Percentiles rank a stretch among this genome's conserved stretches.
Evolutionary conservation across 257 asterid species (phyloP).

Genomic region (Petrea volubilis): DNA sequence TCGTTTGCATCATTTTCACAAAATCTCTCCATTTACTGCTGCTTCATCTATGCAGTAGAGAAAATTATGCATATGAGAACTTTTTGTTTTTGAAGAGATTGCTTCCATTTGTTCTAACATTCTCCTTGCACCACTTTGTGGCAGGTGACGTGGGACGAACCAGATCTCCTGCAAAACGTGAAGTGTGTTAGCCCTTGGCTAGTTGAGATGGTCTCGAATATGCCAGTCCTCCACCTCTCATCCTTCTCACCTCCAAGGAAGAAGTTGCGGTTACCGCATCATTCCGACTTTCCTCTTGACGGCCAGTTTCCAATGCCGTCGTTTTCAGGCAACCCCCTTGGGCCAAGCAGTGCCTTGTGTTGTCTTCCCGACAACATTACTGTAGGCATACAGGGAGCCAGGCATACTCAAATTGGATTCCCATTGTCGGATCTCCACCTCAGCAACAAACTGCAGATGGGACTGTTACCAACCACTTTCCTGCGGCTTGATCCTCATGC

Average conservation of each 20-base stretch:
- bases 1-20: background rate
- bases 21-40: background rate
- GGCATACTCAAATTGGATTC: conserved; percentile 95
- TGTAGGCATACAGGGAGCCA: conserved; percentile 99
- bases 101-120: conserved; percentile 1
- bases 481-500: conserved; percentile 48
- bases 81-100: too few relatives aligned
- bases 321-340: conserved; percentile 77
- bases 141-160: conserved; percentile 98
- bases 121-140: background rate
- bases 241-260: conserved; percentile 80
- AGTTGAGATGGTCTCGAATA: conserved; percentile 72
- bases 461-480: conserved; percentile 55
- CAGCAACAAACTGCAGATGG: conserved; percentile 75
- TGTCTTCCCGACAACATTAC: conserved; percentile 66
- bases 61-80: background rate
- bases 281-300: conserved; percentile 59
- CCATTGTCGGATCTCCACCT: conserved; percentile 74
- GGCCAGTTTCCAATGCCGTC: conserved; percentile 75
- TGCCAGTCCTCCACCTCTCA: conserved; percentile 71
- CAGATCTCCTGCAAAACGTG: conserved; percentile 78
- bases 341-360: conserved; percentile 66
- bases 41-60: background rate
- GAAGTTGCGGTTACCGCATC: conserved; percentile 60
- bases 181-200: conserved; percentile 97